Percentiles rank a stretch among this genome's conserved stretches.
phyloP scores from a whole-genome alignment of 768 basidiomycete species.

The Collybia sp. region DNA sequence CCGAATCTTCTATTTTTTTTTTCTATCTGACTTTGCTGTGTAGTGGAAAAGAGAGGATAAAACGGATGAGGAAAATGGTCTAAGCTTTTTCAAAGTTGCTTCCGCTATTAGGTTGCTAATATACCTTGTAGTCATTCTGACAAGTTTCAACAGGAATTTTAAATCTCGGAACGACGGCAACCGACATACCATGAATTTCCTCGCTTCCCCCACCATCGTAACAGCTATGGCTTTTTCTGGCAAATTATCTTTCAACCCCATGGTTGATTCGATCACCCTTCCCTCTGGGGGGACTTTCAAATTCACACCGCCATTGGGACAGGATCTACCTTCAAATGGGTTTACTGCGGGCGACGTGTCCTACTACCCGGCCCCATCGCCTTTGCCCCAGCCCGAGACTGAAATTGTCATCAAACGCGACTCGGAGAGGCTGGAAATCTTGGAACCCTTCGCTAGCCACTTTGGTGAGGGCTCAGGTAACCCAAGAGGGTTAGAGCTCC shows the following conservation, averaged over 20 bases:
- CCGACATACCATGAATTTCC: slow-evolving; percentile 91
- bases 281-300: slow-evolving; percentile 77
- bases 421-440: slow-evolving; percentile 81
- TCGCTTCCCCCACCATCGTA: slow-evolving; percentile 94
- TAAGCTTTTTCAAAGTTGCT: slow-evolving; percentile 11
- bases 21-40: slow-evolving; percentile 5
- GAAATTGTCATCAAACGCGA: slow-evolving; percentile 71
- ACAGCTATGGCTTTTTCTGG: slow-evolving; percentile 98
- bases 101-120: slow-evolving; percentile 6
- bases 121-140: slow-evolving; percentile 70
- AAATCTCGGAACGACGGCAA: slow-evolving; percentile 98
- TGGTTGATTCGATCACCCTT: slow-evolving; percentile 63
- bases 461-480: slow-evolving; percentile 50
- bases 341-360: slow-evolving; percentile 72
- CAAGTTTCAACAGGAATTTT: slow-evolving; percentile 90
- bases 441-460: slow-evolving; percentile 81
- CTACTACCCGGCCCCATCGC: slow-evolving; percentile 75
- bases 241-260: slow-evolving; percentile 89
- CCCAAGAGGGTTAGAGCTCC: slow-evolving; percentile 65
- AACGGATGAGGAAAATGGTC: slow-evolving; percentile 88
- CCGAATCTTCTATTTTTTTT: not conserved
- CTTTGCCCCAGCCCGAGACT: slow-evolving; percentile 71
- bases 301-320: slow-evolving; percentile 80
- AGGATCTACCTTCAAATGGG: slow-evolving; percentile 78
- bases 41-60: slow-evolving; percentile 93